phyloP scores from a whole-genome alignment of 768 basidiomycete genomes.

The Rhizopogon rudus region DNA sequence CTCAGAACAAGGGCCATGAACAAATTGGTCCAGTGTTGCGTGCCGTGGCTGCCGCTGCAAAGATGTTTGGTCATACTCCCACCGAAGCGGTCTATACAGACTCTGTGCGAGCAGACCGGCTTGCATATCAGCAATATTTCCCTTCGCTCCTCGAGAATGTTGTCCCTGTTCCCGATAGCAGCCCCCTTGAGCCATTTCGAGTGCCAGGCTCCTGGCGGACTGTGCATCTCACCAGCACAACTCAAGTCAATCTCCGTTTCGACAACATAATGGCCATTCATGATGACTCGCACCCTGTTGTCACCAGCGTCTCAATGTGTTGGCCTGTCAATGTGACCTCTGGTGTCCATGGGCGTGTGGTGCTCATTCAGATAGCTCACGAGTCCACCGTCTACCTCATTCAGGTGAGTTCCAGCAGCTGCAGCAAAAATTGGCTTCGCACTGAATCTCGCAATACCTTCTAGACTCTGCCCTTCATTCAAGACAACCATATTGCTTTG shows the following conservation, averaged over 20 bases:
- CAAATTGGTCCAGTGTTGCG: too few relatives aligned
- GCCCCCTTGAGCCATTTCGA: not conserved
- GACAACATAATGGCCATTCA: not conserved
- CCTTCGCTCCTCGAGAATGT: conserved; percentile 18
- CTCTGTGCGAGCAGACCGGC: too few relatives aligned
- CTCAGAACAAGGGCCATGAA: too few relatives aligned
- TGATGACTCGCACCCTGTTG: not conserved
- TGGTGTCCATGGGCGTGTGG: not conserved
- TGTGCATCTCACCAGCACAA: not conserved
- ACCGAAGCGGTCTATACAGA: too few relatives aligned
- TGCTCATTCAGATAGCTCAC: conserved; percentile 1
- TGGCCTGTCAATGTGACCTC: conserved; percentile 5
- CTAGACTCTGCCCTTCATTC: too few relatives aligned
- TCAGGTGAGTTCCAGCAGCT: too few relatives aligned
- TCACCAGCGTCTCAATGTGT: conserved; percentile 4
- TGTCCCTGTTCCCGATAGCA: conserved; percentile 11
- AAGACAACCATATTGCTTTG: too few relatives aligned
- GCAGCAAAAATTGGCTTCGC: too few relatives aligned
- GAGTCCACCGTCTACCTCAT: not conserved
- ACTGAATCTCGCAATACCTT: too few relatives aligned
- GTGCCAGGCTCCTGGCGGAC: not conserved
- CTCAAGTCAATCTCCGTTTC: too few relatives aligned
- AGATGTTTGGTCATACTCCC: too few relatives aligned
- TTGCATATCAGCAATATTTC: conserved; percentile 8
- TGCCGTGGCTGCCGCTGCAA: too few relatives aligned